A percentile compares a stretch with the other conserved stretches of the same genome.
Evolutionary conservation across 78 protist genomes (phyloP).

Genomic region (Bodo saltans): DNA sequence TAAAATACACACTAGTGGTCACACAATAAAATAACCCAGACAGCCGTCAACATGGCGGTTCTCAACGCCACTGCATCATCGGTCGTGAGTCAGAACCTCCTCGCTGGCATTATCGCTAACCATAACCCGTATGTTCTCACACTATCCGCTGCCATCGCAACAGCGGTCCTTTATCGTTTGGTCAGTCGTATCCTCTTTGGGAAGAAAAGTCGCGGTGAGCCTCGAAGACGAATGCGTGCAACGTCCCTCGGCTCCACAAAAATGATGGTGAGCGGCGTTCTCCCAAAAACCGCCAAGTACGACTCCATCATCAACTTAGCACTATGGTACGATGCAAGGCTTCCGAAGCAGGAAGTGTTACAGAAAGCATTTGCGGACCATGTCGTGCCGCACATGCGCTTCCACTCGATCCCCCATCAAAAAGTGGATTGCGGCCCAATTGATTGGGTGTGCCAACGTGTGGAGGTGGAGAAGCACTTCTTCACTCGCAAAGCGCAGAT

Average conservation of each 20-base stretch:
- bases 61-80: too few relatives aligned
- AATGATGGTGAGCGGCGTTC: not conserved
- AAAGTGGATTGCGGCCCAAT: not conserved
- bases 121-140: too few relatives aligned
- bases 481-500: too few relatives aligned
- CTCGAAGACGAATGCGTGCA: not conserved
- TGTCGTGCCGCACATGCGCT: not conserved
- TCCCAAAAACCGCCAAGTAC: not conserved
- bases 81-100: too few relatives aligned
- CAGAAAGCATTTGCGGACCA: not conserved
- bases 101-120: too few relatives aligned
- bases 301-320: not conserved
- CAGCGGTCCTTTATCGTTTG: too few relatives aligned
- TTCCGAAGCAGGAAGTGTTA: not conserved
- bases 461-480: not conserved
- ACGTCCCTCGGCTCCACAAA: not conserved
- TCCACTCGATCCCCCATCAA: not conserved
- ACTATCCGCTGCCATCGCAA: too few relatives aligned
- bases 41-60: too few relatives aligned
- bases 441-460: not conserved
- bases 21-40: too few relatives aligned
- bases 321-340: not conserved
- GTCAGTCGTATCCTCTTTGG: too few relatives aligned
- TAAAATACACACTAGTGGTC: too few relatives aligned
- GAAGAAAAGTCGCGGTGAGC: too few relatives aligned